A percentile compares a stretch with the other conserved stretches of the same genome.
phyloP scores from a whole-genome alignment of 2,329 filamentous ascomycete genomes.

The Fusarium sp. region DNA sequence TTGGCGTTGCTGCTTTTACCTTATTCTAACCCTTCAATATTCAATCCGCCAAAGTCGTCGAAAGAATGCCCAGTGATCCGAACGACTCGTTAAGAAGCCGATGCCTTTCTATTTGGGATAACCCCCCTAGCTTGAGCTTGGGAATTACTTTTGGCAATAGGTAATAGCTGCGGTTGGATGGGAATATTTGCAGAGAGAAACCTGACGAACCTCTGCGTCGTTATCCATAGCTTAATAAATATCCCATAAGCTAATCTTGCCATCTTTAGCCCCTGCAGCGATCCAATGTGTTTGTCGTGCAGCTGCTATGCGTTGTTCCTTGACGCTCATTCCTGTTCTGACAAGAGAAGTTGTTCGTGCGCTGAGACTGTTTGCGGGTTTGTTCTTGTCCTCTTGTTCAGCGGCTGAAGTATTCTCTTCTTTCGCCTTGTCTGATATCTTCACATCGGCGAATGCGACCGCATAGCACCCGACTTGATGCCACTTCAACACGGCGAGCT shows the following conservation, averaged over 20 bases:
- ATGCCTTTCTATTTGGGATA: neutral
- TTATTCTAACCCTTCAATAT: neutral
- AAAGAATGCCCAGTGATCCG: neutral
- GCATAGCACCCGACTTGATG: constrained; percentile 90
- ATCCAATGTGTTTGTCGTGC: constrained; percentile 86
- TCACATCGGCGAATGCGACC: constrained; percentile 74
- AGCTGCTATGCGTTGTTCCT: constrained; percentile 71
- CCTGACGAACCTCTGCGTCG: neutral
- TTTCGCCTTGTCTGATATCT: constrained; percentile 11
- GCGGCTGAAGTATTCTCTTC: neutral
- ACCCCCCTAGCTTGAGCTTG: neutral
- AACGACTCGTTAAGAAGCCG: neutral
- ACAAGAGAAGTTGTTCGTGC: constrained; percentile 11
- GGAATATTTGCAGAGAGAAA: neutral
- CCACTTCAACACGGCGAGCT: constrained; percentile 94
- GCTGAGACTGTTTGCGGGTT: neutral
- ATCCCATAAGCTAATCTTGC: constrained; percentile 95
- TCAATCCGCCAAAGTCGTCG: neutral
- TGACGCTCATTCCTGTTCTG: constrained; percentile 58
- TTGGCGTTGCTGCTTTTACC: neutral
- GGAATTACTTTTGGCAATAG: neutral
- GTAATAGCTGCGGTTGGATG: neutral
- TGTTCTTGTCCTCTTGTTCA: neutral
- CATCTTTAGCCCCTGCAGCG: constrained; percentile 91
- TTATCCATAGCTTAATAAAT: constrained; percentile 72